phyloP scores from a whole-genome alignment of 495 filamentous ascomycete species.

The Tricharina praecox region DNA sequence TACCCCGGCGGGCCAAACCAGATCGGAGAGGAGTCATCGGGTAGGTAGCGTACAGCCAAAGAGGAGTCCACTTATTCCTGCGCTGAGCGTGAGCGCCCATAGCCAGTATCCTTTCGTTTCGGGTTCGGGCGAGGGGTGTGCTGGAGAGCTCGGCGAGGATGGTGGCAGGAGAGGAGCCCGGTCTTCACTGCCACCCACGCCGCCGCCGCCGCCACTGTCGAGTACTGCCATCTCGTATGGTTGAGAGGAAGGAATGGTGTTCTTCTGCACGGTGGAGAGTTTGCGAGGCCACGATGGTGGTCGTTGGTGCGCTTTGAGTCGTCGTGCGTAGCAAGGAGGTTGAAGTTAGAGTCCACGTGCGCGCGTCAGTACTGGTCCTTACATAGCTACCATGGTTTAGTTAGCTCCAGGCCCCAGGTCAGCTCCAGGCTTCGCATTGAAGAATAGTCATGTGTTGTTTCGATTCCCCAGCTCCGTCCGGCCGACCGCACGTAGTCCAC shows the following conservation, averaged over 20 bases:
- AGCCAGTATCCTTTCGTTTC: constrained; percentile 27
- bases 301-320: not conserved
- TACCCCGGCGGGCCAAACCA: no score
- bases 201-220: no score
- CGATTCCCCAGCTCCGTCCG: no score
- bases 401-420: no score
- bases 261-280: not conserved
- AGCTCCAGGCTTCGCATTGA: no score
- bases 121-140: not conserved
- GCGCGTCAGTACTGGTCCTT: no score
- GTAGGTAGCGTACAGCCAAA: constrained; percentile 53
- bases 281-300: constrained; percentile 4
- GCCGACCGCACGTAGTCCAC: no score
- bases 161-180: not conserved
- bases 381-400: no score
- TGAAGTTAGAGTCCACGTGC: no score
- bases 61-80: constrained; percentile 68
- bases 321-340: not conserved
- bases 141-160: not conserved
- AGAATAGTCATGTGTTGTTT: no score
- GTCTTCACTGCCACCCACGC: not conserved
- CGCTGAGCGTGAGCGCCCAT: constrained; percentile 62
- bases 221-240: constrained; percentile 3
- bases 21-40: not conserved
- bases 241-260: constrained; percentile 3